Conservation (phyloP, 176 grass and related monocot genomes). For the Urochloa ruziziensis region DNA sequence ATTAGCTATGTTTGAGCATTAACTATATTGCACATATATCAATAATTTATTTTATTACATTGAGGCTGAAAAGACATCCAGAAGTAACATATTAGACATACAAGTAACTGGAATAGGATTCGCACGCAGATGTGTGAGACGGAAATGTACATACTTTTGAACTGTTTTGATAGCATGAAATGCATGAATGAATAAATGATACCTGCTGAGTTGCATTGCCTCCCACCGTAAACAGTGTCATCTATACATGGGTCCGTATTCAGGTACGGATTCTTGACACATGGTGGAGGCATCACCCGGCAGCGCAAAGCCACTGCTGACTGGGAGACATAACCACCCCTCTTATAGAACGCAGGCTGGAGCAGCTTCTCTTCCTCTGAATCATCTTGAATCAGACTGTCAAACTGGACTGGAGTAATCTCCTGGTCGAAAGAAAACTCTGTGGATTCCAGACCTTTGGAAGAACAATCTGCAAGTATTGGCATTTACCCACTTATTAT, state of each 20-base stretch:
- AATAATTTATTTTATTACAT: background rate
- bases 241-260: conserved; percentile 33
- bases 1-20: background rate
- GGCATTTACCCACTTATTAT: background rate
- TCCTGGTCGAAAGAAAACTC: conserved; percentile 29
- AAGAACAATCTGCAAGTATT: conserved; percentile 55
- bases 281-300: conserved; percentile 84
- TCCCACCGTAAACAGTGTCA: conserved; percentile 58
- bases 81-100: background rate
- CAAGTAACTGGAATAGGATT: background rate
- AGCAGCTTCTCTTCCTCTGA: conserved; percentile 23
- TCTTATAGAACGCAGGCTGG: conserved; percentile 43
- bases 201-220: conserved; percentile 80
- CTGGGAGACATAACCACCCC: conserved; percentile 65
- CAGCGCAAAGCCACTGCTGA: conserved; percentile 78
- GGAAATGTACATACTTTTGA: background rate
- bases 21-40: background rate
- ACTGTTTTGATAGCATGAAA: background rate
- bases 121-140: background rate
- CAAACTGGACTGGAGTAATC: conserved; percentile 44
- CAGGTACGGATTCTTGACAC: conserved; percentile 81
- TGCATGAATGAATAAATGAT: conserved; percentile 1
- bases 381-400: conserved; percentile 29
- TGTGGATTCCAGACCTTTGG: conserved; percentile 10
- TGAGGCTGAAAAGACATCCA: background rate